Conservation (phyloP, 2,329 filamentous ascomycete species). For the Diaporthe ampelina region DNA sequence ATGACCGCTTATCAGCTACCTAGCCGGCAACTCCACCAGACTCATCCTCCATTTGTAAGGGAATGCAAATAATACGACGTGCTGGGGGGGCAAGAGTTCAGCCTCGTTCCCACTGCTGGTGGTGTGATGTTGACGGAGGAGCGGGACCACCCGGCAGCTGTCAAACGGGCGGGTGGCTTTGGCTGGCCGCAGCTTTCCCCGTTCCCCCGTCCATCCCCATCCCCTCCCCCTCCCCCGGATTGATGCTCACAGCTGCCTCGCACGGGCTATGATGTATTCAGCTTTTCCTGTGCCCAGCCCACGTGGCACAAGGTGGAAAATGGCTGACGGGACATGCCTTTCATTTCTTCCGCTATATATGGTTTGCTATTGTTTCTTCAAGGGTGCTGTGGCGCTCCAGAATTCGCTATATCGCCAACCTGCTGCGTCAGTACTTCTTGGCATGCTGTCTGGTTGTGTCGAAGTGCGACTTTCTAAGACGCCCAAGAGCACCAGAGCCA, state of each 20-base stretch:
- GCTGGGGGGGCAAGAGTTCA: not conserved
- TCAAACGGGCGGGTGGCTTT: slow-evolving; percentile 24
- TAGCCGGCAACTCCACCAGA: not conserved
- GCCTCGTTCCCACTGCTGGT: slow-evolving; percentile 10
- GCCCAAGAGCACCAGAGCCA: not conserved
- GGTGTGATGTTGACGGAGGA: slow-evolving; percentile 8
- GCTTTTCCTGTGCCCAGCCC: not conserved
- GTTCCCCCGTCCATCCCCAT: not conserved
- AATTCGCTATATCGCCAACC: not conserved
- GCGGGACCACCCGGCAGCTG: slow-evolving; percentile 29
- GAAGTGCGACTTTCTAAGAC: not conserved
- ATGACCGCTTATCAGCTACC: not conserved
- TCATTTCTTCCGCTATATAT: not conserved
- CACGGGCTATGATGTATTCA: slow-evolving; percentile 13
- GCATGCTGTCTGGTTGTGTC: not conserved
- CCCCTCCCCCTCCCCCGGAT: not conserved
- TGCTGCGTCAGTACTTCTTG: slow-evolving; percentile 2
- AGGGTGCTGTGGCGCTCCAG: not conserved
- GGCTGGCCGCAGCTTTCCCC: slow-evolving; percentile 11
- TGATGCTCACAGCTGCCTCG: not conserved
- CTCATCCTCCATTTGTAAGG: not conserved
- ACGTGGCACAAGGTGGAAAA: slow-evolving; percentile 19
- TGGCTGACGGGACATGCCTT: not conserved
- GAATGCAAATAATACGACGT: not conserved
- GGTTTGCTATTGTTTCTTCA: not conserved